Base-by-base conservation (phyloP, 2,329 filamentous ascomycete genomes). In the Huntiella abstrusa region DNA sequence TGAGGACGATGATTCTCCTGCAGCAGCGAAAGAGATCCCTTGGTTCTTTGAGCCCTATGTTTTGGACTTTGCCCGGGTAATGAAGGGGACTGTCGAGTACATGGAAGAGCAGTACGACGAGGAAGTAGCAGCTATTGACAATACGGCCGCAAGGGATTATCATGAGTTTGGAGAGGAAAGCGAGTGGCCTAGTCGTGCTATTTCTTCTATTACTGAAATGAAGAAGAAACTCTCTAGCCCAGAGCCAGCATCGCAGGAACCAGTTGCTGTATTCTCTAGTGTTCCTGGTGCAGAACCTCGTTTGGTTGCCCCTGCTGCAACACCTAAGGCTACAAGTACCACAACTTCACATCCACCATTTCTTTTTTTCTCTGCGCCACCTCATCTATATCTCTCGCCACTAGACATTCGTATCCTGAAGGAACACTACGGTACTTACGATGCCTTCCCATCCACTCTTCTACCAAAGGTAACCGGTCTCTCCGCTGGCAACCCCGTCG, bases 1-100 rank as follows among this genome's bases (percentile, higher is more conserved):
- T 3, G 71, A 71, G 4, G 8, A n/a, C 3, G 41, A 35, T 15
- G 7, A 6, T 8, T 32, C 11, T n/a, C 28, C 33, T 6, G 71
- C 71, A 28, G 70, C 74, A 15, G 74, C 73, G 6, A 77, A 88
- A 43, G 81, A 87, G 55, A 75, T 96, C 33, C 91, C 91, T 0
- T 98, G 91, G 91, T 85, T 92, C 59, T 86, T 91, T 62, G 85
- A 84, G 4, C 86, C 85, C 7, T 92, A 94, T 55, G 86, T 94
- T 33, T 72, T 92, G 58, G 91, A 98, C 58, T 98, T 95, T 60
- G 85, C 87, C 12, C 77, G 87, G 35, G 80, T 96, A 47, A 94
- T 98, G 83, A 93, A 88, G 58, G 91, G 87, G 5, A 88, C 84
- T 4, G 77, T 82, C 55, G 77, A 82, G 33, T 98, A 98, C 58